Evolutionary conservation across 805 yeast species (phyloP), one percentile per base, ranked within the genome.

Genomic region (Cyberlindnera amylophila): DNA sequence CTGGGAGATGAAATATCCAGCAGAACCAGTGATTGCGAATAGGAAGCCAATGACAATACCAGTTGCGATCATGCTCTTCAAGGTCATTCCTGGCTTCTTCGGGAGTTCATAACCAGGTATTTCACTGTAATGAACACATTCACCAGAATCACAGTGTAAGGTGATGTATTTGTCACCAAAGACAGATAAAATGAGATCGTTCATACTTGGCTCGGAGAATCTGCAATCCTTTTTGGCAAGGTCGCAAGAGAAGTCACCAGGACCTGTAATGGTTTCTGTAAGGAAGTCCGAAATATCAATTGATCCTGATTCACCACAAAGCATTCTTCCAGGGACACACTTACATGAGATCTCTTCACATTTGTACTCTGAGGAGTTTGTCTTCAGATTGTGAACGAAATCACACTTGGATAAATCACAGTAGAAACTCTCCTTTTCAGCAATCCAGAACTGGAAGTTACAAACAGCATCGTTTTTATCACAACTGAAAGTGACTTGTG

Each of bases 371-470:
- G 96, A 84, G 10, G 79, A 60, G 59, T 90, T 89, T 6, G 73
- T 57, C 6, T 58, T 54, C 46, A 82, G 61, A 55, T 84, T 87
- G 53, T 76, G 79, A 29, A 82, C 71, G 55, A 82, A 86, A 12
- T 72, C 71, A 69, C 99, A 93, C n/a, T 70, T 65, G 40, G 72
- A 64, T 51, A 93, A 73, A 36, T 83, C 93, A 69, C 99, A 93
- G 62, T 78, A 93, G 62, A 93, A 93, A 46, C 95, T 82, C 62
- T 93, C 99, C 34, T 73, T 68, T 61, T 88, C 79, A 52, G 82
- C 96, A 50, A 93, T 87, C 99, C 99, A 93, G 59, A 93, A 88
- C 63, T 93, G 98, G 66, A 93, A 88, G 60, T 88, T 81, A 65
- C 99, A 93, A 10, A 63, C 63, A 14, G 65, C 74, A 0, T 77